Evolutionary conservation across 1,139 yeast species (phyloP).

Genomic region (Geotrichum macrosporum): DNA sequence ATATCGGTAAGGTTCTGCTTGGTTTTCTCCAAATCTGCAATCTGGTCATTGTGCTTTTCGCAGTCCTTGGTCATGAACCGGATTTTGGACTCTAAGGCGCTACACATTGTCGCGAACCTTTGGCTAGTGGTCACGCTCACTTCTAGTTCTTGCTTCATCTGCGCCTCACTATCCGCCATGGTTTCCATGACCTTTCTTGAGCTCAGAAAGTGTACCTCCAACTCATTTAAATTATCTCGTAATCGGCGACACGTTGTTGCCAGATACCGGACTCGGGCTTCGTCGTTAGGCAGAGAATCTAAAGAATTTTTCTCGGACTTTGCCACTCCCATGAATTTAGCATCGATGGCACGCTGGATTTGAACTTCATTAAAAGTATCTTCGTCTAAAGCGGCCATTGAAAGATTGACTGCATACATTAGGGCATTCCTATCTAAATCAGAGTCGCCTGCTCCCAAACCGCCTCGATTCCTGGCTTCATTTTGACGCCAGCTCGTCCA

Average conservation of each 20-base stretch:
- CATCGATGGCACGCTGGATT: constrained; percentile 20
- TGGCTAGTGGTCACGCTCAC: constrained; percentile 2
- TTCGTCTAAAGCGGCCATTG: constrained; percentile 27
- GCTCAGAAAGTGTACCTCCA: constrained; percentile 12
- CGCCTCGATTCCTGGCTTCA: not conserved
- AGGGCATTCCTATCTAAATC: constrained; percentile 21
- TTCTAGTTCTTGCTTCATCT: constrained; percentile 7
- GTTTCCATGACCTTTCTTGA: constrained; percentile 10
- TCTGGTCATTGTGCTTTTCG: constrained; percentile 9
- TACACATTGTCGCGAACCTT: constrained; percentile 15
- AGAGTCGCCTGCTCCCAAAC: constrained; percentile 8
- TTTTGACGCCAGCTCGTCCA: constrained; percentile 22
- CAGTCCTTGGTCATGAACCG: constrained; percentile 16
- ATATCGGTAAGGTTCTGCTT: not conserved
- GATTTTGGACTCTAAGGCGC: constrained; percentile 13
- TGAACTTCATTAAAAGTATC: constrained; percentile 25
- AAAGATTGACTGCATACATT: constrained; percentile 22
- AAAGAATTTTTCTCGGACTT: not conserved
- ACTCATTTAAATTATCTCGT: constrained; percentile 4
- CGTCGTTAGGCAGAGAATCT: not conserved
- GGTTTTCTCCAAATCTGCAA: not conserved
- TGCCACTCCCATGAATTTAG: not conserved
- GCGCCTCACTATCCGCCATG: constrained; percentile 5
- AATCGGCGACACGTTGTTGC: constrained; percentile 5
- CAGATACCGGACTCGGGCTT: constrained; percentile 2